These are phyloP conservation scores for Candida ulmi DNA, from an alignment of 805 yeast genomes.

Conservation along the genomic window DNA sequence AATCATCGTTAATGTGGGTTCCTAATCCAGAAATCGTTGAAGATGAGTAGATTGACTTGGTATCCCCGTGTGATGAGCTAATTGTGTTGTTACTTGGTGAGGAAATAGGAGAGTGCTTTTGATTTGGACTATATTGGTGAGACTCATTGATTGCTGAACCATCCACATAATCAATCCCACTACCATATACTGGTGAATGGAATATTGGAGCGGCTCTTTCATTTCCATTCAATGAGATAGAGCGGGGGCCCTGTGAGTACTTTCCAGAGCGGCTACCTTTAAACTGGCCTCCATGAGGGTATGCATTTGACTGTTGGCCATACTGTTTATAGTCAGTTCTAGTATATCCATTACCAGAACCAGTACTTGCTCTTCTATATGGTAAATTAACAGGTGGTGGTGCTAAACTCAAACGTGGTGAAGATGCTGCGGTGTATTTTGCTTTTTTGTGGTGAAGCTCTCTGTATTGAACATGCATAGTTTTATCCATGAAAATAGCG, in stretches of 20 bases:
- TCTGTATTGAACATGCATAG: constrained; percentile 82
- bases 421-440: constrained; percentile 17
- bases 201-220: constrained; percentile 5
- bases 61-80: constrained; percentile 19
- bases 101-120: constrained; percentile 20
- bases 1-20: constrained; percentile 11
- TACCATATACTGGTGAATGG: constrained; percentile 8
- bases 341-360: constrained; percentile 15
- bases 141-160: neutral
- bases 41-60: constrained; percentile 20
- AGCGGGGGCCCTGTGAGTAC: constrained; percentile 7
- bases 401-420: constrained; percentile 50
- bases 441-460: constrained; percentile 40
- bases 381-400: constrained; percentile 77
- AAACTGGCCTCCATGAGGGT: constrained; percentile 1
- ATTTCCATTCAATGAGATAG: constrained; percentile 18
- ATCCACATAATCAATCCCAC: neutral
- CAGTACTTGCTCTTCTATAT: constrained; percentile 32
- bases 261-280: constrained; percentile 1
- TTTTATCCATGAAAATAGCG: constrained; percentile 61
- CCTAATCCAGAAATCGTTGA: constrained; percentile 20
- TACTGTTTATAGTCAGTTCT: constrained; percentile 2
- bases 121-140: constrained; percentile 5
- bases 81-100: constrained; percentile 21
- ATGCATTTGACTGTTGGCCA: neutral